Evolutionary conservation across 495 filamentous ascomycete species (phyloP), one percentile per base, ranked within the genome.

Genomic region (Sordaria brevicollis): DNA sequence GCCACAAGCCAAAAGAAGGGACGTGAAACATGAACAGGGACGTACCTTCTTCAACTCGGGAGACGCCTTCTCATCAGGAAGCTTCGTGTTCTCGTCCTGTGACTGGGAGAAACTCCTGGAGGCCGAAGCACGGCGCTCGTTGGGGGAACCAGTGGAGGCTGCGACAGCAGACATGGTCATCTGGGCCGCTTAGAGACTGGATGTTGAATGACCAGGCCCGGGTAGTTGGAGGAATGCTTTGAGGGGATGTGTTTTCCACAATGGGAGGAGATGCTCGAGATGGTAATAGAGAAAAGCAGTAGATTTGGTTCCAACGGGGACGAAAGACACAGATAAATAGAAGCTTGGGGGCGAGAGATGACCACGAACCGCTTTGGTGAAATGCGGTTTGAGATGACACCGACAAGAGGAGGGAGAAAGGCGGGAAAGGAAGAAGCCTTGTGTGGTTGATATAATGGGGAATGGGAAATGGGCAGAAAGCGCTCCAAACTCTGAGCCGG

Each of bases 81-180:
- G 66, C 69, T 76, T 80, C 43, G 75, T 66, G 69, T 85, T 86
- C 74, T 86, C 81, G 70, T 83, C 82, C 70, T 80, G 81, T 29
- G 49, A 62, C 49, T 62, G 49, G 15, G 79, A 78, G 67, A 68
- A 67, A 66, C 70, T 80, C 69, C 79, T 78, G 70, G 77, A 71
- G 29, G 74, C 70, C 31, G 73, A 72, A 8, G 76, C 72, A 9
- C 82, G 82, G 70, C 83, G 81, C 67, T 79, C 76, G 66, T 72
- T 75, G 34, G 86, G 84, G 57, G 86, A 87, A 39, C 83, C 85
- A 33, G 81, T 82, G 17, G 83, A 82, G 35, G 77, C 72, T 25
- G 78, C 67, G 49, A 62, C 25, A 33, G 77, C 68, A 72, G 86
- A 84, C 86, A 87, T 87, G 65, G 65, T 74, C 71, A 74, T 69